Evolutionary conservation across 164 flowering plant genomes (phyloP), one percentile per base, ranked within the genome.

Genomic region (Vitis labrusca): DNA sequence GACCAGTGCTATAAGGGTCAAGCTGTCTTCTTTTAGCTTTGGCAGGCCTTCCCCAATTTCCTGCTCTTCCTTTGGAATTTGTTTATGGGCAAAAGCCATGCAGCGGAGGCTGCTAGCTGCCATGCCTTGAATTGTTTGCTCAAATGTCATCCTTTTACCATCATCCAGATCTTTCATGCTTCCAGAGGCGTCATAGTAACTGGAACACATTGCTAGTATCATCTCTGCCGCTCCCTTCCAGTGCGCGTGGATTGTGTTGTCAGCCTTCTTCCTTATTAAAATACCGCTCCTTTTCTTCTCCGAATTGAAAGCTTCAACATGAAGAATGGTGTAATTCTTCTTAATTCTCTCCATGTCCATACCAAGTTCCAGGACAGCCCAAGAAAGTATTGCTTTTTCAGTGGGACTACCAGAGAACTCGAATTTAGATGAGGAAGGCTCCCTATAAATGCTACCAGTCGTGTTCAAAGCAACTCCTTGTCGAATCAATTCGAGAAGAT

Each of bases 181-280:
- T 37, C 89, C 91, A 1, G 74, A 60, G 17, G 66, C 73, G 49
- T 82, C 82, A 50, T 78, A 75, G 73, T 74, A 86, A 32, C 70
- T 73, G 1, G 91, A 82, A 71, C 93, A 89, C 85, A 79, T 78
- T 9, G 79, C 76, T n/a, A 85, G 66, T 9, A 86, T 69, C 89
- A 81, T 89, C 78, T 89, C 91, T 8, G 85, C 89, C 1, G 87
- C 93, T 12, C 91, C 93, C 71, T 87, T 89, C 91, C 91, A 87
- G 27, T 89, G 93, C 11, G 69, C 81, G 48, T 85, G 79, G 29
- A 64, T 23, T 0, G 66, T 65, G 50, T 59, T 59, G 16, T 79
- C 81, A 0, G 12, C 50, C 11, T 73, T 80, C 61, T 77, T 77
- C 69, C 61, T 77, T 52, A 78, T 66, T 54, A 73, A 50, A 59